phyloP scores from a whole-genome alignment of 148 eudicot genomes.

The Fagopyrum esculentum region DNA sequence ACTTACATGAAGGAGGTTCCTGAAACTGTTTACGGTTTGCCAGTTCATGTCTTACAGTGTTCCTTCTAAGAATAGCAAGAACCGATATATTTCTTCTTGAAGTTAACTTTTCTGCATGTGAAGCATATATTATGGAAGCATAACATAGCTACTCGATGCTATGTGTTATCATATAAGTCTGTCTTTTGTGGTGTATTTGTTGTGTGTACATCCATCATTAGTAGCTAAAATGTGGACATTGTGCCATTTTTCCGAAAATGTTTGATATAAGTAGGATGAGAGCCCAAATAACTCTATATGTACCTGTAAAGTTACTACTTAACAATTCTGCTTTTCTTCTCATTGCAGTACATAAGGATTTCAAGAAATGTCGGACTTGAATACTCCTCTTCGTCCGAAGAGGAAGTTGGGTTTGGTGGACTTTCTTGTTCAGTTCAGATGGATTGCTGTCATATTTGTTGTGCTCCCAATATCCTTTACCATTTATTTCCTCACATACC shows the following conservation, averaged over 20 bases:
- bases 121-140: background rate
- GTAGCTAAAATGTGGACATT: background rate
- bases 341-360: conserved; percentile 8
- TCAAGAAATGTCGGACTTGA: conserved; percentile 11
- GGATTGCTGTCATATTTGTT: conserved; percentile 13
- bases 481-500: conserved; percentile 12
- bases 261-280: background rate
- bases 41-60: background rate
- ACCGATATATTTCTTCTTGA: background rate
- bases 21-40: background rate
- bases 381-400: conserved; percentile 15
- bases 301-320: background rate
- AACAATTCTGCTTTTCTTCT: background rate
- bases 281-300: background rate
- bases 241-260: background rate
- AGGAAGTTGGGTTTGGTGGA: conserved; percentile 12
- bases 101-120: background rate
- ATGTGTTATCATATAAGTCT: background rate
- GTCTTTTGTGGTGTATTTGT: background rate
- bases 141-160: background rate
- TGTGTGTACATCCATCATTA: background rate
- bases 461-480: conserved; percentile 13
- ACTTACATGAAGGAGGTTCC: background rate
- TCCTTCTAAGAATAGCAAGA: background rate
- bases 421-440: conserved; percentile 13